Conservation (phyloP, 116 monocot species). For the Dioscorea cayenensis region DNA sequence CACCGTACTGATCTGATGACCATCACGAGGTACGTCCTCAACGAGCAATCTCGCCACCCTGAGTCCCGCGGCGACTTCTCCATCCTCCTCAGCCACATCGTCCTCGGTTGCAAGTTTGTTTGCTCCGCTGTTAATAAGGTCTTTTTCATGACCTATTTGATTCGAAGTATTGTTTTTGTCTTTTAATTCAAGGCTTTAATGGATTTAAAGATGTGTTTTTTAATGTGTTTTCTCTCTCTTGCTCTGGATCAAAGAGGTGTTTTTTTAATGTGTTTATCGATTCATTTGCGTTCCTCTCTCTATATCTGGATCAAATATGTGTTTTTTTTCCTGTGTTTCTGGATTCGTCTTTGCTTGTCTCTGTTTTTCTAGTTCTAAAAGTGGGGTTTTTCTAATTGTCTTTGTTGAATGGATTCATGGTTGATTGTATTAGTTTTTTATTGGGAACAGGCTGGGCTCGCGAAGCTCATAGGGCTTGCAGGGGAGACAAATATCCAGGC, state of each 20-base stretch:
- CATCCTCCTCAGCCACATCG: conserved; percentile 93
- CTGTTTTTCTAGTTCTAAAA: too few species aligned
- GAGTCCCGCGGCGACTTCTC: conserved; percentile 85
- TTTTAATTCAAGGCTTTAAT: not conserved
- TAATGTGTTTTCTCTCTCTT: not conserved
- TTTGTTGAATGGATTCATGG: too few species aligned
- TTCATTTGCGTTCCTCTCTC: too few species aligned
- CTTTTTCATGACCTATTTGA: not conserved
- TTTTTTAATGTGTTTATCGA: too few species aligned
- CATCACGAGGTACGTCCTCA: conserved; percentile 80
- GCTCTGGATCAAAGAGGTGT: too few species aligned
- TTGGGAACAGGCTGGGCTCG: conserved; percentile 82
- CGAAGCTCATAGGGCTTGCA: conserved; percentile 86
- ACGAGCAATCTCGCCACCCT: conserved; percentile 77
- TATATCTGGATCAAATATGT: too few species aligned
- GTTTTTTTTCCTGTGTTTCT: too few species aligned
- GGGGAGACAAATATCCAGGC: conserved; percentile 94
- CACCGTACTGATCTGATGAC: conserved; percentile 94
- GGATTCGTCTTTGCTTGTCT: too few species aligned
- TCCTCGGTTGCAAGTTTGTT: conserved; percentile 98
- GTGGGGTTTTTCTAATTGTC: too few species aligned
- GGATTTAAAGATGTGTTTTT: not conserved
- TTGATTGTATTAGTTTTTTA: not conserved
- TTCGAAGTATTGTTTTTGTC: too few species aligned
- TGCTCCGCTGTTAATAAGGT: conserved; percentile 99